Base-by-base conservation (phyloP, 495 filamentous ascomycete genomes). In the Aeminium ludgeri region DNA sequence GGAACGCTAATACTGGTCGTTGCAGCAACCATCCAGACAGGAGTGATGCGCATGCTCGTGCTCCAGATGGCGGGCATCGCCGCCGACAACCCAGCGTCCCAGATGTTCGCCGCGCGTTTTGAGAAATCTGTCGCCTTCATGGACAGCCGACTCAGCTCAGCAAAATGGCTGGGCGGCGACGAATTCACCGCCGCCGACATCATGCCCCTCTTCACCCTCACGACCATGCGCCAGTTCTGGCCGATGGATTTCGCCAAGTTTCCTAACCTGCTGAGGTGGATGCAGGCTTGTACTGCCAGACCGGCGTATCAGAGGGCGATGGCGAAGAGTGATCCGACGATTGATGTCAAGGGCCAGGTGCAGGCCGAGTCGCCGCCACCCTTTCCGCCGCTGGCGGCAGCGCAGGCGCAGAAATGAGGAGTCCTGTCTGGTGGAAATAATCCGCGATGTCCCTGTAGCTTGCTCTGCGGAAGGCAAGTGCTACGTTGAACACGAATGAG, bases 181-280 rank as follows among this genome's bases (percentile, higher is more conserved):
- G 56, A 71, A 36, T 68, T 80, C 42, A 76, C 70, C 0, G 69
- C 65, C 0, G 74, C 74, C 1, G 75, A 80, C 60, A 60, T 77
- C 25, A 76, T 76, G 67, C 61, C 40, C 4, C 54, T 76, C 6
- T 69, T 60, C 39, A 57, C 56, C 20, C 53, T 77, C 34, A 74
- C 71, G 2, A 74, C 68, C 10, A 62, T 73, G 63, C 57, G 74
- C 15, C 55, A 57, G 10, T 75, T 69, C 40, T 46, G 34, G 37
- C 57, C 57, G 16, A 52, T 62, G n/a, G 60, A 66, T 36, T 53
- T 76, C 28, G 41, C 38, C 1, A 40, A 36, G 6, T 72, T 68
- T 51, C 42, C 42, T 20, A 56, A 57, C 20, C 59, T 76, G 18
- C 30, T 72, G 40, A 45, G 17, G 8, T 78, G 67, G 55, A 52